Base-by-base conservation (phyloP, 805 yeast species). In the Starmerella floris region DNA sequence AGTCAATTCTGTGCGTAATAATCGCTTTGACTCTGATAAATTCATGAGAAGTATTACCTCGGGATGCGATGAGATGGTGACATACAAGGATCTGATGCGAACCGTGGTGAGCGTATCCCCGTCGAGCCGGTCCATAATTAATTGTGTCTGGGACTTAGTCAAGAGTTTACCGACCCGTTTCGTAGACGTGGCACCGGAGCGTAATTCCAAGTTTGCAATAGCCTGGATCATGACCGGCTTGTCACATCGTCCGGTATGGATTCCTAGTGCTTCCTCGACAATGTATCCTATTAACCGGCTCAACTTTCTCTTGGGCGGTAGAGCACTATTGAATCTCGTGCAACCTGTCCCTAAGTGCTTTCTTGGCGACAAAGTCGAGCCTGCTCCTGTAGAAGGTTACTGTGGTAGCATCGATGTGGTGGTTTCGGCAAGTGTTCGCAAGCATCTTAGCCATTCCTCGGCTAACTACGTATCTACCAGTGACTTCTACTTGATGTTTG, bases 381-480 rank as follows among this genome's bases (percentile, higher is more conserved):
- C 95, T 0, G 40, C 62, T 0, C 77, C 94, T 0, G 59, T 84
- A 9, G 97, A 88, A 61, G 97, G 97, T 0, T 85, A 81, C 56
- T 58, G 87, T 19, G 62, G 73, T 2, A 67, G 77, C 39, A 56
- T 79, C 25, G 68, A 25, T 13, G 28, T 28, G 23, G 31, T 17
- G 10, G 3, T 30, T 21, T 8, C 20, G 8, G 36, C 16, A 20
- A 5, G 8, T 8, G 10, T 10, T 10, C 20, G 6, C 23, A 33
- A 16, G 36, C 25, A 15, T 6, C 25, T 33, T 17, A 35, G 28
- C 21, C n/a, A 22, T 8, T 56, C 22, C 38, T 54, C 13, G 9
- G 54, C 67, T 4, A 63, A 67, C 26, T 87, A 85, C 59, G 72
- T 80, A 48, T 74, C 65, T 53, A 69, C 93, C 0, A 66, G 68